Evolutionary conservation across 2,329 filamentous ascomycete species (phyloP), one percentile per base, ranked within the genome.

Genomic region (Biscogniauxia mediterranea): DNA sequence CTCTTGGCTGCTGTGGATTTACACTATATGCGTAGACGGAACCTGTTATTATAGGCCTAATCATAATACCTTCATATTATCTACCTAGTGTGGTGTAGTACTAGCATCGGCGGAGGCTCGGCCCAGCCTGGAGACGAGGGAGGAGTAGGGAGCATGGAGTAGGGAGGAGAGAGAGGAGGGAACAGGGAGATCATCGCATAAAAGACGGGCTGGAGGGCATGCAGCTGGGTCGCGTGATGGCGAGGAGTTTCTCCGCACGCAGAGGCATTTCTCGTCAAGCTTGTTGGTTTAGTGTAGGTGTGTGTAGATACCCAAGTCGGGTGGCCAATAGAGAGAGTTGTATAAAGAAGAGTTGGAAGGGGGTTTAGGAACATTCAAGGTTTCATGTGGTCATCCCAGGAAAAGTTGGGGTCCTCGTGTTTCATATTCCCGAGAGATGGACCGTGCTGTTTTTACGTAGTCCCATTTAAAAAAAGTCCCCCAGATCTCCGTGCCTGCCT

Each of bases 361-460:
- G 54, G 56, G 57, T 52, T 23, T 49, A 53, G 50, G 52, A 60
- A 52, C 57, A 54, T 49, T 58, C 58, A 19, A 21, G 38, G 66
- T 68, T 68, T 66, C 62, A 64, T 52, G 21, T 25, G 32, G 25
- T 56, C 56, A 51, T 38, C 61, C 50, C 23, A 23, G 57, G 62
- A 54, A 61, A 65, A 55, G 58, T 52, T 56, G 21, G 52, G n/a
- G 53, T 58, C 46, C 51, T 63, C 61, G 61, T 62, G 66, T 65
- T 55, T 59, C 59, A 42, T 55, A 55, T 26, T 59, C 53, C 58
- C 46, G 26, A 17, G 20, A n/a, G 25, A 32, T 62, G 46, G 56
- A 50, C 58, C 53, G 58, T 64, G 60, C 58, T 59, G 52, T 17
- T 28, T 32, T 50, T 62, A n/a, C n/a, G n/a, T n/a, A 59, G 57